Evolutionary conservation across 2,329 filamentous ascomycete species (phyloP).

Genomic region (Aspergillus ustus): DNA sequence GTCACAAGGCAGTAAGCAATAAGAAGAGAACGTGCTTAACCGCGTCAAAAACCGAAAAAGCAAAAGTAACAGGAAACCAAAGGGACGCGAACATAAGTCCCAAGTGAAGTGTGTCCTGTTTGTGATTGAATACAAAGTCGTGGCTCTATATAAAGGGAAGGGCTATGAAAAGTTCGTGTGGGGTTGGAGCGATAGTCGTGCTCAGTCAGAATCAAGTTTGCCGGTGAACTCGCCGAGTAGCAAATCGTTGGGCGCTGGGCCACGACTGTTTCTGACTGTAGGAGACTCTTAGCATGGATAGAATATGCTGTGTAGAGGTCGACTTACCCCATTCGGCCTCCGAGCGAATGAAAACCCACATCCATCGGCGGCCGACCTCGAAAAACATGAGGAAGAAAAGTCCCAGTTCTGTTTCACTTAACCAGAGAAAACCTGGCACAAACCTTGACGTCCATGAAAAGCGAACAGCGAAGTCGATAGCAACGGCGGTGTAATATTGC

Average conservation of each 20-base stretch:
- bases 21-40: slow-evolving; percentile 9
- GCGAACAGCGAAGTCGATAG: slow-evolving; percentile 77
- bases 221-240: slow-evolving; percentile 73
- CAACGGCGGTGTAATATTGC: slow-evolving; percentile 82
- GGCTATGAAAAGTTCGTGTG: slow-evolving; percentile 3
- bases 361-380: slow-evolving; percentile 86
- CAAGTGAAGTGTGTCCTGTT: slow-evolving; percentile 22
- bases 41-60: background rate
- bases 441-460: slow-evolving; percentile 93
- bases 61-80: slow-evolving; percentile 5
- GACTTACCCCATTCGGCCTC: slow-evolving; percentile 86
- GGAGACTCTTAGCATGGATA: slow-evolving; percentile 24
- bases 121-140: slow-evolving; percentile 26
- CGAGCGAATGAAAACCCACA: slow-evolving; percentile 96
- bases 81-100: slow-evolving; percentile 7
- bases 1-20: background rate
- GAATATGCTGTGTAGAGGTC: slow-evolving; percentile 1
- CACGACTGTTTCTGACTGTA: slow-evolving; percentile 59
- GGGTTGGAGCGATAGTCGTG: background rate
- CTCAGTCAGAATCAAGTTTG: slow-evolving; percentile 66
- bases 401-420: slow-evolving; percentile 84
- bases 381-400: slow-evolving; percentile 86
- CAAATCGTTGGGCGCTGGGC: slow-evolving; percentile 68
- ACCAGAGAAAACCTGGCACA: slow-evolving; percentile 77
- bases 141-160: slow-evolving; percentile 21